These are phyloP conservation scores for Wilcoxina mikolae DNA, from an alignment of 495 filamentous ascomycete genomes.

Conservation along the genomic window DNA sequence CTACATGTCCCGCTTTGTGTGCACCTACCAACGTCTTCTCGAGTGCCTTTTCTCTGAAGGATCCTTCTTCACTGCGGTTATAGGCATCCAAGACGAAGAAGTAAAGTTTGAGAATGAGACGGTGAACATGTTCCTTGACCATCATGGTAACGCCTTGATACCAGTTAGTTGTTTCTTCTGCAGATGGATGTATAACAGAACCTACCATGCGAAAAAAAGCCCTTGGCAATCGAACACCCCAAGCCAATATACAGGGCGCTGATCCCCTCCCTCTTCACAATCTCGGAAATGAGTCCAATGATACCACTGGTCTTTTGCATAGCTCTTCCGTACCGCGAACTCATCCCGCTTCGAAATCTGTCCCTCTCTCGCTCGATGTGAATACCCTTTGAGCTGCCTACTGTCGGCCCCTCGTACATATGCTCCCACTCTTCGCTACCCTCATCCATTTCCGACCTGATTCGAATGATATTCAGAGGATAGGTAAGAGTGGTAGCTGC, in stretches of 20 bases:
- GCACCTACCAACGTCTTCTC: constrained; percentile 17
- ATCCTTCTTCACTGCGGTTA: constrained; percentile 21
- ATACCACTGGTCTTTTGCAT: constrained; percentile 3
- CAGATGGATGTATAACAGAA: neutral
- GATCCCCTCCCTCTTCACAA: constrained; percentile 42
- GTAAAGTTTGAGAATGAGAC: constrained; percentile 56
- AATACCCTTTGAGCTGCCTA: neutral
- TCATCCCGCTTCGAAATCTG: neutral
- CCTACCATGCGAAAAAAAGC: constrained; percentile 62
- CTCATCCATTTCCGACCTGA: constrained; percentile 38
- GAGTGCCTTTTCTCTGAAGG: constrained; percentile 19
- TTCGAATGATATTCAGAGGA: constrained; percentile 71
- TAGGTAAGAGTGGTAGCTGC: constrained; percentile 69
- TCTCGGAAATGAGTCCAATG: constrained; percentile 13
- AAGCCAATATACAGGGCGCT: constrained; percentile 64
- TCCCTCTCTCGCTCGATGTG: neutral
- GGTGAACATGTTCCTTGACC: constrained; percentile 67
- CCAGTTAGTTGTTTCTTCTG: constrained; percentile 1
- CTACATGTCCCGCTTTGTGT: constrained; percentile 11
- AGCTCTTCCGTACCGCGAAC: neutral
- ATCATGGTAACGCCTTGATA: constrained; percentile 60
- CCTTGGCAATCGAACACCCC: constrained; percentile 60
- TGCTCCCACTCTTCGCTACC: constrained; percentile 3
- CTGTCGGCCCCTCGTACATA: neutral
- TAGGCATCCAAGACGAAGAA: constrained; percentile 33